Percentiles rank a stretch among this genome's conserved stretches.
Conservation (phyloP, 352 stramenopile genomes). For the Phytophthora constricta region DNA sequence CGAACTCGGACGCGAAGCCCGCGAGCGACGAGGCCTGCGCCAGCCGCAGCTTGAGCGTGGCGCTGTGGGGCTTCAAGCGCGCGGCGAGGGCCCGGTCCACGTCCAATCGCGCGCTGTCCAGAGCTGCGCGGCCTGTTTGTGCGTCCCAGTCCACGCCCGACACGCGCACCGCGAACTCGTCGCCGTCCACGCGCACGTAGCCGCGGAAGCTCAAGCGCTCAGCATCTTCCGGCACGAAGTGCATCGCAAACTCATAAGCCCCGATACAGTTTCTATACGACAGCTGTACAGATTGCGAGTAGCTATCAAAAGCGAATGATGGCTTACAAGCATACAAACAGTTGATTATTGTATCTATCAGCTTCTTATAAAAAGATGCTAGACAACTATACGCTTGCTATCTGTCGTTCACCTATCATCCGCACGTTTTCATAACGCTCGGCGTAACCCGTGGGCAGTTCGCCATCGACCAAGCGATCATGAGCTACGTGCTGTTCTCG, state of each 20-base stretch:
- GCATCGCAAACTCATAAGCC: conserved; percentile 12
- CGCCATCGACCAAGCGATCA: background rate
- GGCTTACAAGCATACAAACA: too few species aligned
- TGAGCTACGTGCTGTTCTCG: background rate
- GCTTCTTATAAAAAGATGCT: background rate
- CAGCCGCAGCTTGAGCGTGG: conserved; percentile 65
- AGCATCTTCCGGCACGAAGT: conserved; percentile 56
- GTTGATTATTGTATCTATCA: too few species aligned
- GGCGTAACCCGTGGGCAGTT: too few species aligned
- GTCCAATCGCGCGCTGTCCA: conserved; percentile 54
- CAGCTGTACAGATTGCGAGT: background rate
- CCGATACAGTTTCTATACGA: background rate
- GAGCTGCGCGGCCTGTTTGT: conserved; percentile 21
- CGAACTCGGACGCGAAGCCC: conserved; percentile 57
- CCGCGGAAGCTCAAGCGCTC: conserved; percentile 49
- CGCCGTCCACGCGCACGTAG: conserved; percentile 56
- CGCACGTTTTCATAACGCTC: too few species aligned
- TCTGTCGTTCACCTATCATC: background rate
- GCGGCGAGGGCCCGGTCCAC: conserved; percentile 59
- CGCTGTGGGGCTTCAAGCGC: conserved; percentile 47
- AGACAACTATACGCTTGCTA: background rate
- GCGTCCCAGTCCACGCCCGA: conserved; percentile 38
- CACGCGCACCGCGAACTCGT: conserved; percentile 64
- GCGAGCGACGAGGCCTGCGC: conserved; percentile 61
- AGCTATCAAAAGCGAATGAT: background rate